phyloP scores from a whole-genome alignment of 2,329 filamentous ascomycete species.

The Trichoderma afroharzianum region DNA sequence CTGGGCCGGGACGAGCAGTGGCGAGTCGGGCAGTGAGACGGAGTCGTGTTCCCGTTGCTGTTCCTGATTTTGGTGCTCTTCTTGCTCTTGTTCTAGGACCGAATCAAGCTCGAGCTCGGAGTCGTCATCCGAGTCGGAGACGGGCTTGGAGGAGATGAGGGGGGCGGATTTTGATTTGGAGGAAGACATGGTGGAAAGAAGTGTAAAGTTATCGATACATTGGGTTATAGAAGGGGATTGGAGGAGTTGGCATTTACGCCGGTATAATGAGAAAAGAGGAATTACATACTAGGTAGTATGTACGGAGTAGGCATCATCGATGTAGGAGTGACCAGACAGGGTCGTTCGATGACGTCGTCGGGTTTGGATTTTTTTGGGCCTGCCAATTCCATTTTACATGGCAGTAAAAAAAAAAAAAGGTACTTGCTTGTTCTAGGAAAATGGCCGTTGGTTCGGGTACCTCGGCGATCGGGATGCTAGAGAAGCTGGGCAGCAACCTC shows the following conservation, averaged over 20 bases:
- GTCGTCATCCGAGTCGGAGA: not conserved
- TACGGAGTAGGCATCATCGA: not conserved
- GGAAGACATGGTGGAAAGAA: not conserved
- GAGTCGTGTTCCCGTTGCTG: not conserved
- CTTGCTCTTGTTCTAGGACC: not conserved
- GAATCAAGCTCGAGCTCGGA: constrained; percentile 7
- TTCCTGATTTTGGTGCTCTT: not conserved
- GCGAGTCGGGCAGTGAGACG: constrained; percentile 13
- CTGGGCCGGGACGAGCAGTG: constrained; percentile 5
- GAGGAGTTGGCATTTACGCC: not conserved
- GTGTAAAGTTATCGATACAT: not conserved
- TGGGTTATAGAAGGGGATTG: not conserved
- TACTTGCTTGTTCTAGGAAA: not conserved
- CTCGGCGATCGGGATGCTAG: too few species aligned
- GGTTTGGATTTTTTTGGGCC: not conserved
- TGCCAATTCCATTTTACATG: not conserved
- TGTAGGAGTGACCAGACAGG: not conserved
- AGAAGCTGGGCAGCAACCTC: not conserved
- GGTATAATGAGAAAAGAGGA: not conserved
- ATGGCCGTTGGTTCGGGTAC: not conserved
- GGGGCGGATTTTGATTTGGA: not conserved
- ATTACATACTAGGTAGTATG: not conserved
- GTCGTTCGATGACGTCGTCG: constrained; percentile 5
- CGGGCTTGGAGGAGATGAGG: not conserved
- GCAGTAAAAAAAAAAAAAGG: not conserved